Conservation (phyloP, 306 rosid species). For the Corylus avellana region DNA sequence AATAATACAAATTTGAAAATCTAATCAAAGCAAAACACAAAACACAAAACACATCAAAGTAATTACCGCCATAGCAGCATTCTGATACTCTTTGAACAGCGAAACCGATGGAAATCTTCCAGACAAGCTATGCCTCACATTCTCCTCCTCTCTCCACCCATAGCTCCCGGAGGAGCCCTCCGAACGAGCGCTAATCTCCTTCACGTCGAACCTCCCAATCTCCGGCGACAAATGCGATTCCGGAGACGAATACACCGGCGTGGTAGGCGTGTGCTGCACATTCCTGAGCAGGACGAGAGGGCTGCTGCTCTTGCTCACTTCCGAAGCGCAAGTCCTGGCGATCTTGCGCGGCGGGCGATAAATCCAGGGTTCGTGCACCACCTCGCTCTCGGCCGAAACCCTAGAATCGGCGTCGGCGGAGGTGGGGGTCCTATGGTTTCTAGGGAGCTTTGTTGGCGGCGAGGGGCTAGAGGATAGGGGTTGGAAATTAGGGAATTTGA, state of each 20-base stretch:
- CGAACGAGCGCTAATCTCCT: slow-evolving; percentile 40
- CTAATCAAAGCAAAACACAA: not conserved
- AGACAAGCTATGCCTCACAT: slow-evolving; percentile 52
- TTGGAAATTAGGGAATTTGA: slow-evolving; percentile 39
- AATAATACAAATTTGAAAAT: not conserved
- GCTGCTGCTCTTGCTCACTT: slow-evolving; percentile 36
- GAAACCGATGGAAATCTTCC: slow-evolving; percentile 88
- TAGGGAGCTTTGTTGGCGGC: slow-evolving; percentile 42
- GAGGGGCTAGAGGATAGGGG: slow-evolving; percentile 44
- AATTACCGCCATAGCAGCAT: slow-evolving; percentile 91
- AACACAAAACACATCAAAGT: not conserved
- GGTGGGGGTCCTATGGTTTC: slow-evolving; percentile 27
- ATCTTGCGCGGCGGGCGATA: slow-evolving; percentile 72
- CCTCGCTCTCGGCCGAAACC: slow-evolving; percentile 50
- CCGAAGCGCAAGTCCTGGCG: slow-evolving; percentile 41
- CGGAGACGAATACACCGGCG: slow-evolving; percentile 46
- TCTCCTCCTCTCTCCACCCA: slow-evolving; percentile 41
- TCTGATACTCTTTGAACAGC: slow-evolving; percentile 85
- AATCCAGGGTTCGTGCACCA: slow-evolving; percentile 62
- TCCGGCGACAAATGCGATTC: slow-evolving; percentile 61
- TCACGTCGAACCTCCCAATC: slow-evolving; percentile 31
- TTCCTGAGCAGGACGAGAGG: slow-evolving; percentile 58
- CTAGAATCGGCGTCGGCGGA: slow-evolving; percentile 22
- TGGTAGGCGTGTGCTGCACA: slow-evolving; percentile 49
- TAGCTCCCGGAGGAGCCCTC: slow-evolving; percentile 44